phyloP scores from a whole-genome alignment of 139 green algal species.

The Chlorella vulgaris region DNA sequence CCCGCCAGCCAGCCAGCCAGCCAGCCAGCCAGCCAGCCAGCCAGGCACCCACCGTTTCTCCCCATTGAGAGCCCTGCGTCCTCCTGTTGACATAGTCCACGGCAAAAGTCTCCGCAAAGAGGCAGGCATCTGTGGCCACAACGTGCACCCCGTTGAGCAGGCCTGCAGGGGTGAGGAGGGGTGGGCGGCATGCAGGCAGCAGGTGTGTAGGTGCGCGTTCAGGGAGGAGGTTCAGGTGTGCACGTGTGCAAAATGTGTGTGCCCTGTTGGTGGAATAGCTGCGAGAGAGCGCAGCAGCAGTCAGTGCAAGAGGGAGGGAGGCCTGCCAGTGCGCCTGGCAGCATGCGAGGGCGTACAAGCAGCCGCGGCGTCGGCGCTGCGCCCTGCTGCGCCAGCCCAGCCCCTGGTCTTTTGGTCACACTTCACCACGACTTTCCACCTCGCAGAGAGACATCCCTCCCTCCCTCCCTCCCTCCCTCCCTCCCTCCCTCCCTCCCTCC shows the following conservation, averaged over 20 bases:
- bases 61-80: neutral
- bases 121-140: slow-evolving; percentile 1
- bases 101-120: slow-evolving; percentile 10
- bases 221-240: neutral
- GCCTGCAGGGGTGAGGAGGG: neutral
- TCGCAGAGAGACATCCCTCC: too few relatives aligned
- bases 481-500: too few relatives aligned
- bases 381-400: too few relatives aligned
- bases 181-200: neutral
- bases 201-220: neutral
- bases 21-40: neutral
- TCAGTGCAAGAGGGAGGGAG: neutral
- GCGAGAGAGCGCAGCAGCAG: too few relatives aligned
- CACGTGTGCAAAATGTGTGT: neutral
- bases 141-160: slow-evolving; percentile 17
- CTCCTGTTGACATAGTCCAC: neutral
- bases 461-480: too few relatives aligned
- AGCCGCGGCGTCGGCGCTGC: too few relatives aligned
- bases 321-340: too few relatives aligned
- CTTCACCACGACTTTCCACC: too few relatives aligned
- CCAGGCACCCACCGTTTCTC: neutral
- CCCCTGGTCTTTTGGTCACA: too few relatives aligned
- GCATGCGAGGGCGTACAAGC: too few relatives aligned
- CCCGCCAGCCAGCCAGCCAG: neutral
- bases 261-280: neutral